These are phyloP conservation scores for Pseudozyma pruni DNA, from an alignment of 1,284 basidiomycete genomes.

Conservation along the genomic window DNA sequence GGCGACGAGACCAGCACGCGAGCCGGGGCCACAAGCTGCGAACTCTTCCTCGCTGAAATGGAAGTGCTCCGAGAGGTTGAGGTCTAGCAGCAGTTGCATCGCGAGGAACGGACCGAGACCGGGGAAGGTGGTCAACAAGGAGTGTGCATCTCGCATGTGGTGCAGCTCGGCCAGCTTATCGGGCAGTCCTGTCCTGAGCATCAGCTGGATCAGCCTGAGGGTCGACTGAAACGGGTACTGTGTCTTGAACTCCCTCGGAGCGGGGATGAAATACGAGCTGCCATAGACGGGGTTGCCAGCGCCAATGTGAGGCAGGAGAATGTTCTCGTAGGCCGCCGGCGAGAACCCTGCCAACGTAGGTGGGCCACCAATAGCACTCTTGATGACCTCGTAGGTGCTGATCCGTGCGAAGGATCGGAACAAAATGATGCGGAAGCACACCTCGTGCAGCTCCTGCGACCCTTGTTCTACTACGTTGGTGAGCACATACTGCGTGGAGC, in stretches of 20 bases:
- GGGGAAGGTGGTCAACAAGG: slow-evolving; percentile 73
- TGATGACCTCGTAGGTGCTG: slow-evolving; percentile 74
- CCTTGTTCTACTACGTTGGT: slow-evolving; percentile 75
- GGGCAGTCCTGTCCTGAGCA: slow-evolving; percentile 72
- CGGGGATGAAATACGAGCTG: slow-evolving; percentile 76
- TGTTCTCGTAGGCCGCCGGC: slow-evolving; percentile 70
- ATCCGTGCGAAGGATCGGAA: slow-evolving; percentile 75
- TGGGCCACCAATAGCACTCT: slow-evolving; percentile 70
- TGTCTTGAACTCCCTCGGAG: slow-evolving; percentile 71
- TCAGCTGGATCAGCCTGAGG: slow-evolving; percentile 72
- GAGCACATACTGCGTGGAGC: slow-evolving; percentile 74
- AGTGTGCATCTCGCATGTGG: slow-evolving; percentile 73
- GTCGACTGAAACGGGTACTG: slow-evolving; percentile 72
- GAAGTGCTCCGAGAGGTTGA: slow-evolving; percentile 71
- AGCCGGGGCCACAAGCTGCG: slow-evolving; percentile 74
- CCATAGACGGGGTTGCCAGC: slow-evolving; percentile 72
- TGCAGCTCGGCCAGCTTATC: slow-evolving; percentile 69
- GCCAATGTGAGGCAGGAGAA: slow-evolving; percentile 70
- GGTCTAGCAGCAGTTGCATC: slow-evolving; percentile 70
- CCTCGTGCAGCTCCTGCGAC: slow-evolving; percentile 72
- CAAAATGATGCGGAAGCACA: slow-evolving; percentile 74
- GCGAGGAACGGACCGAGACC: slow-evolving; percentile 74
- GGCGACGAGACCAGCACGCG: slow-evolving; percentile 73
- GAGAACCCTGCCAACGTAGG: slow-evolving; percentile 73
- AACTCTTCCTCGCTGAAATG: slow-evolving; percentile 75